Base-by-base conservation (phyloP, 176 grass and related monocot genomes). In the Carex cristatella region DNA sequence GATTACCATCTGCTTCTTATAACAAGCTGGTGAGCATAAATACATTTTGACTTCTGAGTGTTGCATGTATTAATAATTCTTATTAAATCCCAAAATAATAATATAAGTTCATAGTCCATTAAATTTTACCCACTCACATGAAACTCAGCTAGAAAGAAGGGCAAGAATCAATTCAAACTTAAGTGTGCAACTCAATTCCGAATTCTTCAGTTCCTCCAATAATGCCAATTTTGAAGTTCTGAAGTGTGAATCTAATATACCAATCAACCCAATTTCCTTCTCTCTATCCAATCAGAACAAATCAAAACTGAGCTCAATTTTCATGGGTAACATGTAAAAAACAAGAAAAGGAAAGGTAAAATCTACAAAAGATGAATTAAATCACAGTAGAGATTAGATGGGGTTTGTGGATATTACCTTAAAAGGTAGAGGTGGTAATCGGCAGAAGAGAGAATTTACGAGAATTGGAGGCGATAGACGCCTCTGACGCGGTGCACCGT, bases 401-500 rank as follows among this genome's bases (percentile, higher is more conserved):
- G 58, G 51, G 16, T 44, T 42, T 19, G 7, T 44, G 42, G 33
- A 72, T 61, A 85, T 64, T 85, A 85, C 84, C 73, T 35, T 79
- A 65, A 65, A 77, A 54, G 46, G 44, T 31, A 55, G 38, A 66
- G 80, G 63, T 31, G 40, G 42, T 55, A 83, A 67, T 66, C 81
- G 61, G 19, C 13, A 11, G 23, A 8, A 15, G 38, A 82, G 35
- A 65, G 30, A 51, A 46, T 0, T 0, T 10, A 61, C 18, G 61
- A 27, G 79, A 65, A 48, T 44, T 64, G 61, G 79, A 65, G 42
- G 49, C 18, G 61, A 38, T 46, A 54, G 81, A 31, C 44, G 64
- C 11, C 46, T 68, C 23, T 83, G 44, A 42, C 28, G 46, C 81
- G 81, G 81, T 65, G 35, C 79, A 81, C 79, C 15, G 79, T 66